A percentile compares a stretch with the other conserved stretches of the same genome.
These are phyloP conservation scores for Hymenoscyphus scutula DNA, from an alignment of 2,329 filamentous ascomycete genomes.

Conservation along the genomic window DNA sequence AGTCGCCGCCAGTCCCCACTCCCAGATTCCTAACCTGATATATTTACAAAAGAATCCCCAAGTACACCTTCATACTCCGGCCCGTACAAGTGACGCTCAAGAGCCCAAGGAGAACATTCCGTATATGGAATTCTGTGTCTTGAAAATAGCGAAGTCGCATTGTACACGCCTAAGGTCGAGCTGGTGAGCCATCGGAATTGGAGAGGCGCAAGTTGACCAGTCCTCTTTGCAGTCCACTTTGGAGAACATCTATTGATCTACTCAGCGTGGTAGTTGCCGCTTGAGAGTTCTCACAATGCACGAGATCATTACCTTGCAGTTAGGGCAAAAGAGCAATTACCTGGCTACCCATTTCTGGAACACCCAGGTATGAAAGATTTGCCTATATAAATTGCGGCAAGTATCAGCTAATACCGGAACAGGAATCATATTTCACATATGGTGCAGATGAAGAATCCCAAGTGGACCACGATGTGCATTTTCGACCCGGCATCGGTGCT, in stretches of 20 bases:
- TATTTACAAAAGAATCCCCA: neutral
- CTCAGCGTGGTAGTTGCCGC: neutral
- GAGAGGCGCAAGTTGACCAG: neutral
- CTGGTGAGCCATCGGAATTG: neutral
- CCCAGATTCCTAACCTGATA: no score
- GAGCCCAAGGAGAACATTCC: neutral
- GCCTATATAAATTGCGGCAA: conserved; percentile 9
- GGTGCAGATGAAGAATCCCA: conserved; percentile 61
- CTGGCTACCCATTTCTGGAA: conserved; percentile 98
- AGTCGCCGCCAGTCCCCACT: neutral
- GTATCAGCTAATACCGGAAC: conserved; percentile 8
- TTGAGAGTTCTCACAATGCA: conserved; percentile 59
- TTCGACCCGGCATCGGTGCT: conserved; percentile 75
- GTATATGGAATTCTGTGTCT: neutral
- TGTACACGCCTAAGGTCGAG: neutral
- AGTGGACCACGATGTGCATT: conserved; percentile 84
- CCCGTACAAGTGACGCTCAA: neutral
- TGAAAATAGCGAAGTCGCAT: neutral
- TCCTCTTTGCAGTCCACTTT: neutral
- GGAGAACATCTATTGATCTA: neutral
- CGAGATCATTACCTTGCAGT: conserved; percentile 90
- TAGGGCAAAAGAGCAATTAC: conserved; percentile 91
- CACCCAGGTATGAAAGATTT: conserved; percentile 59
- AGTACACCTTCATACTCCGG: neutral
- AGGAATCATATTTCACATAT: conserved; percentile 99